A percentile compares a stretch with the other conserved stretches of the same genome.
These are phyloP conservation scores for Sonneratia alba DNA, from an alignment of 345 rosid genomes.

Conservation along the genomic window DNA sequence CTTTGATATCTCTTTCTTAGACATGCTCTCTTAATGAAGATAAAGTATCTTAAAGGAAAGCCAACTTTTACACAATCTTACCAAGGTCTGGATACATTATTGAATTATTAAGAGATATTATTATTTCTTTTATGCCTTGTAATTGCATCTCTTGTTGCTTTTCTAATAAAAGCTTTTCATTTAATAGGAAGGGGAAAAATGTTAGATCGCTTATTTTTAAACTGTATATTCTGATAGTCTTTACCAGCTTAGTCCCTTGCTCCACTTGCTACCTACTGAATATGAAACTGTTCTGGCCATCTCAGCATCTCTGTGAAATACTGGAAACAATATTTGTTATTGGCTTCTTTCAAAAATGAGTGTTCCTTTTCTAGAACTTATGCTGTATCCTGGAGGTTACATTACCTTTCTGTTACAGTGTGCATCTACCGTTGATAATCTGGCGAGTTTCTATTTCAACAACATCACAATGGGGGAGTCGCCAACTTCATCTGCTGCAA, in stretches of 20 bases:
- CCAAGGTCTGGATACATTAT: neutral
- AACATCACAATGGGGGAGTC: constrained; percentile 94
- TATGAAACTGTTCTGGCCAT: neutral
- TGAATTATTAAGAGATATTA: neutral
- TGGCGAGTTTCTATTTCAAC: constrained; percentile 92
- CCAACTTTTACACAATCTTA: neutral
- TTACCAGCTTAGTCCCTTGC: too few relatives aligned
- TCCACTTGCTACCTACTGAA: neutral
- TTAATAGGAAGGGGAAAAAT: neutral
- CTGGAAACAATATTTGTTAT: neutral
- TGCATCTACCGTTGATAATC: constrained; percentile 91
- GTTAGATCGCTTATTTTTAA: neutral
- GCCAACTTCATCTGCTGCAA: constrained; percentile 62
- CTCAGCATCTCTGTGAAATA: neutral
- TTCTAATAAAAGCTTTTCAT: neutral
- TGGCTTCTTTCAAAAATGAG: neutral
- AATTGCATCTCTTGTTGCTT: neutral
- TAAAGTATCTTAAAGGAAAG: neutral
- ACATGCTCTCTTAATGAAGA: neutral
- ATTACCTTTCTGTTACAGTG: constrained; percentile 42
- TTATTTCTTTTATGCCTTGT: neutral
- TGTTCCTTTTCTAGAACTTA: neutral
- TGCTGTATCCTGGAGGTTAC: neutral
- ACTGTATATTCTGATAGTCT: too few relatives aligned
- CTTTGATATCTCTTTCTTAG: neutral